A percentile compares a stretch with the other conserved stretches of the same genome.
These are phyloP conservation scores for Echites panduratus DNA, from an alignment of 257 asterid species.

Conservation along the genomic window DNA sequence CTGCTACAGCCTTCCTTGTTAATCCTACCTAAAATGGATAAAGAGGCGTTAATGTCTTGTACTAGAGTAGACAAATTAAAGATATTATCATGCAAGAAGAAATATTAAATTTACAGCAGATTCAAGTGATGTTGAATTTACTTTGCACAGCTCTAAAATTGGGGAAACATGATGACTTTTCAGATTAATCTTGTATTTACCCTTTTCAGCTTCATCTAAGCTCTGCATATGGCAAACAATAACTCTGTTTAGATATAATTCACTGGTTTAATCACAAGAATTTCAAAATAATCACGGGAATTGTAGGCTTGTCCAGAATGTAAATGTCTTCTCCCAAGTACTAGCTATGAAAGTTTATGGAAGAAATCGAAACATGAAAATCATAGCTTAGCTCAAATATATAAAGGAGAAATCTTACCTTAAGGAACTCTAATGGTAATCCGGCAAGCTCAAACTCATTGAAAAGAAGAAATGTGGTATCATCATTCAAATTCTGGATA, in stretches of 20 bases:
- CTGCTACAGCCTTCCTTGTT: slow-evolving; percentile 81
- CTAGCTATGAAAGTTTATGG: not conserved
- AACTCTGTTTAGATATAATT: not conserved
- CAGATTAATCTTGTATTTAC: slow-evolving; percentile 60
- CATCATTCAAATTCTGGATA: slow-evolving; percentile 70
- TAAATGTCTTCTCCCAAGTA: not conserved
- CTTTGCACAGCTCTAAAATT: slow-evolving; percentile 85
- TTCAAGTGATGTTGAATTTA: slow-evolving; percentile 20
- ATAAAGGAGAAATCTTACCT: slow-evolving; percentile 37
- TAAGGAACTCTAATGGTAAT: slow-evolving; percentile 68
- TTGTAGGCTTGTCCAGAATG: not conserved
- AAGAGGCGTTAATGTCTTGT: not conserved
- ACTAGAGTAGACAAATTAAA: not conserved
- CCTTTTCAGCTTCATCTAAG: slow-evolving; percentile 65
- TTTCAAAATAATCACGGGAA: not conserved
- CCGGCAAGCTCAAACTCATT: slow-evolving; percentile 70
- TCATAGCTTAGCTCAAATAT: slow-evolving; percentile 3
- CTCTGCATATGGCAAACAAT: slow-evolving; percentile 43
- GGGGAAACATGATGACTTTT: slow-evolving; percentile 85
- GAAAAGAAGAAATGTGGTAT: slow-evolving; percentile 54
- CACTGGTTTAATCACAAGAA: not conserved
- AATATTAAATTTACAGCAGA: not conserved
- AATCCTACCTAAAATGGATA: slow-evolving; percentile 62
- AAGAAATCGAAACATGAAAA: not conserved
- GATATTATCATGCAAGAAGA: not conserved